Evolutionary conservation across 805 yeast genomes (phyloP), one percentile per base, ranked within the genome.

Genomic region (Lachancea sp.): DNA sequence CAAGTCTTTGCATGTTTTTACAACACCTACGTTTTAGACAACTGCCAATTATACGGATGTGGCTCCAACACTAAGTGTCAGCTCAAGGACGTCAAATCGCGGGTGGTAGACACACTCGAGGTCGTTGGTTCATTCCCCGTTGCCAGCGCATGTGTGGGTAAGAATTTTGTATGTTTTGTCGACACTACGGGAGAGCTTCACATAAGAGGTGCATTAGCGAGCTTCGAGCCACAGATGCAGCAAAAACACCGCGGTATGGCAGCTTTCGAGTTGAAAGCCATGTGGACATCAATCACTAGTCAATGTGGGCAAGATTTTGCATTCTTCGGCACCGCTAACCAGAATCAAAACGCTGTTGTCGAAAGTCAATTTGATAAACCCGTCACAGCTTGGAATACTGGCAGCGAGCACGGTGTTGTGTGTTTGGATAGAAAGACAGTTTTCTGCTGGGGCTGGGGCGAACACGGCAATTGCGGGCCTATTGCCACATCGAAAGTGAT

Each of bases 371-470:
- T 69, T 10, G 62, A 67, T 6, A 48, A 44, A 16, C 18, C 41
- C 9, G 48, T 59, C 27, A 40, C 47, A 19, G 30, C 47, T 7
- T 68, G 70, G 43, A 68, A 71, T 1, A 72, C 78, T 5, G 99
- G 99, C 0, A 86, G 95, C 61, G 98, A 91, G 58, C 99, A 91
- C 62, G 95, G 93, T 0, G 55, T 89, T 15, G 54, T 77, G 10
- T 58, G 62, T 6, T 42, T 54, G 2, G 38, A 35, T 2, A 47
- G 36, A 12, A 42, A 32, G 33, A 41, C 46, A 8, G 81, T 89
- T 0, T 67, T 58, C 44, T 74, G 90, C 2, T 93, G 98, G 98
- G 99, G 99, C 0, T 91, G 99, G 99, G 97, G 96, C 12, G 98
- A 93, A 58, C 99, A 91, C 63, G 99, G 99, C 0, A 91, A 91